Evolutionary conservation across 345 rosid species (phyloP), one percentile per base, ranked within the genome.

Genomic region (Trapa bicornis): DNA sequence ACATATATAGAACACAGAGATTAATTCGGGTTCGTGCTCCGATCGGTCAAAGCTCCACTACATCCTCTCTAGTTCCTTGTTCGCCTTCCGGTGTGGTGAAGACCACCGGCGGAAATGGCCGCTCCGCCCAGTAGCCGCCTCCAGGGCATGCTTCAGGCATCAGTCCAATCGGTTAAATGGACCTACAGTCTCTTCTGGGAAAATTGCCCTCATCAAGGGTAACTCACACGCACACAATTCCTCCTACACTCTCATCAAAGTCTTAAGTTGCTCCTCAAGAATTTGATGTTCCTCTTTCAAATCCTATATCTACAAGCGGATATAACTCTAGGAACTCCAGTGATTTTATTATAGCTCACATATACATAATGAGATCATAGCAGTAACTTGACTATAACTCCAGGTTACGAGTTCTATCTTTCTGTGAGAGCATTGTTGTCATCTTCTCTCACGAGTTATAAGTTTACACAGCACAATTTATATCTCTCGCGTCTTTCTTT

Each of bases 121-220:
- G 83, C 74, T 12, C 85, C 80, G 67, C 84, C 81, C 10, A 76
- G 82, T 72, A 82, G 73, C 72, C 85, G 84, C 72, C 78, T 91
- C 47, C 96, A 88, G 73, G 79, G 42, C 71, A 79, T 86, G 80
- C 75, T 95, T 53, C 94, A 95, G 80, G 81, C 82, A 37, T 88
- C 89, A 56, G 96, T 95, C 74, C 92, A 91, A 80, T 91, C 97
- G 6, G 90, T 91, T 74, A 85, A 83, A 12, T 95, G 99, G 99
- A 91, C 96, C 60, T 95, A 95, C 73, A 81, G 96, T 73, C 85
- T 95, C 75, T 87, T 89, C 68, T 95, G 99, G 99, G 90, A 91
- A 79, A 32, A 84, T 52, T 91, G 93, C 79, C 97, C 99, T 0
- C 97, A 85, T 65, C 92, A 89, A 87, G 86, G 97, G 99, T 94